Evolutionary conservation across 2,329 filamentous ascomycete species (phyloP).

Genomic region (Penicillium sp.): DNA sequence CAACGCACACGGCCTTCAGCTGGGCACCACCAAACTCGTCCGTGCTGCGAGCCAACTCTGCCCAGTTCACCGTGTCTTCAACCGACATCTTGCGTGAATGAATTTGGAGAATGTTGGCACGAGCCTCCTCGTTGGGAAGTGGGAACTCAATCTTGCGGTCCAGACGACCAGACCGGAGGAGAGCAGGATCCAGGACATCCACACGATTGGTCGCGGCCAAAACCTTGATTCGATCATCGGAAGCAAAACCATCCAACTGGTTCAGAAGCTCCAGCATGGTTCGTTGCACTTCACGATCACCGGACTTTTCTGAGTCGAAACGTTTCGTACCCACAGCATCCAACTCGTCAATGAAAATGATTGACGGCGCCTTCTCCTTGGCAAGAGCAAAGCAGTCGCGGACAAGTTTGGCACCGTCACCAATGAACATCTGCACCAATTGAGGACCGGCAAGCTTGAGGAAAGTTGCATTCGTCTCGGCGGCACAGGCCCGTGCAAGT

Average conservation of each 20-base stretch:
- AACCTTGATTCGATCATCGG: conserved; percentile 94
- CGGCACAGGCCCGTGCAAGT: conserved; percentile 89
- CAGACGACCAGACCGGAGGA: conserved; percentile 84
- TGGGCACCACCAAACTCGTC: conserved; percentile 98
- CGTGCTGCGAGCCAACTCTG: conserved; percentile 88
- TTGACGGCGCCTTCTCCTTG: conserved; percentile 97
- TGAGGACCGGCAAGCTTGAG: conserved; percentile 96
- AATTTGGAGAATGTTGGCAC: conserved; percentile 94
- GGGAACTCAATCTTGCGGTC: conserved; percentile 99
- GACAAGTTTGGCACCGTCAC: conserved; percentile 94
- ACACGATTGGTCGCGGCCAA: conserved; percentile 91
- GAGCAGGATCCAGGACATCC: conserved; percentile 84
- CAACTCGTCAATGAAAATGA: conserved; percentile 98
- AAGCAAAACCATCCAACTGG: conserved; percentile 96
- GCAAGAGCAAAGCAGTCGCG: conserved; percentile 95
- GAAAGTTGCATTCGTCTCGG: conserved; percentile 97
- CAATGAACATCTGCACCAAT: conserved; percentile 99
- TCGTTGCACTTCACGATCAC: conserved; percentile 94
- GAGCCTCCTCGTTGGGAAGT: conserved; percentile 92
- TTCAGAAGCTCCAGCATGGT: conserved; percentile 99
- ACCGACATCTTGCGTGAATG: conserved; percentile 98
- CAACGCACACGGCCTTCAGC: conserved; percentile 96
- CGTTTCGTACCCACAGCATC: conserved; percentile 98
- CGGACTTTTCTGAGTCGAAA: conserved; percentile 97
- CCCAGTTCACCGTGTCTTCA: conserved; percentile 89